phyloP scores from a whole-genome alignment of 2,329 filamentous ascomycete species.

The Penicillium freii region DNA sequence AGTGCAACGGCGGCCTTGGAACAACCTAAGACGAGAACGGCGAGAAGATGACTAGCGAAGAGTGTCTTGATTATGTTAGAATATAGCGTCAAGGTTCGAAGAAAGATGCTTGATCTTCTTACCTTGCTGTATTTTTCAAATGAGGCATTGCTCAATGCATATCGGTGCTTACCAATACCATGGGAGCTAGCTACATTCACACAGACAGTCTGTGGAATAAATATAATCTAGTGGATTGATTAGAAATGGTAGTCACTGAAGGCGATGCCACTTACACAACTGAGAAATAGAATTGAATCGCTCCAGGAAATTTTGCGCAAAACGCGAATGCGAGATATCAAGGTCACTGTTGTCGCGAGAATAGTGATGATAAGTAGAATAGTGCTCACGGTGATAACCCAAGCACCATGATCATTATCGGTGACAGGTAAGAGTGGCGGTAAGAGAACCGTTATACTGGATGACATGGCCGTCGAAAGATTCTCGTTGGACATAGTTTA shows the following conservation, averaged over 20 bases:
- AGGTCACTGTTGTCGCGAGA: constrained; percentile 5
- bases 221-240: neutral
- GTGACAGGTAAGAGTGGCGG: constrained; percentile 10
- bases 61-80: constrained; percentile 1
- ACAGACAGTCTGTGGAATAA: constrained; percentile 8
- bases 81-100: rapidly evolving
- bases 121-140: constrained; percentile 11
- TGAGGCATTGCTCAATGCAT: neutral
- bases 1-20: constrained; percentile 12
- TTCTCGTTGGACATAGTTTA: neutral
- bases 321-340: constrained; percentile 11
- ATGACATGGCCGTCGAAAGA: neutral
- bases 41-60: constrained; percentile 10
- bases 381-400: constrained; percentile 14
- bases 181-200: constrained; percentile 9
- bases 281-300: neutral
- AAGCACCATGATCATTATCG: constrained; percentile 9
- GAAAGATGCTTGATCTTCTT: neutral
- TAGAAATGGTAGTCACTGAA: neutral
- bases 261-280: neutral
- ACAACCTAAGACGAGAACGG: constrained; percentile 7
- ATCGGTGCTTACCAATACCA: constrained; percentile 10
- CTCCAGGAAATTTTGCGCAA: constrained; percentile 8
- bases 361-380: constrained; percentile 11
- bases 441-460: neutral